These are phyloP conservation scores for Penstemon eatonii DNA, from an alignment of 257 asterid species.

Conservation along the genomic window DNA sequence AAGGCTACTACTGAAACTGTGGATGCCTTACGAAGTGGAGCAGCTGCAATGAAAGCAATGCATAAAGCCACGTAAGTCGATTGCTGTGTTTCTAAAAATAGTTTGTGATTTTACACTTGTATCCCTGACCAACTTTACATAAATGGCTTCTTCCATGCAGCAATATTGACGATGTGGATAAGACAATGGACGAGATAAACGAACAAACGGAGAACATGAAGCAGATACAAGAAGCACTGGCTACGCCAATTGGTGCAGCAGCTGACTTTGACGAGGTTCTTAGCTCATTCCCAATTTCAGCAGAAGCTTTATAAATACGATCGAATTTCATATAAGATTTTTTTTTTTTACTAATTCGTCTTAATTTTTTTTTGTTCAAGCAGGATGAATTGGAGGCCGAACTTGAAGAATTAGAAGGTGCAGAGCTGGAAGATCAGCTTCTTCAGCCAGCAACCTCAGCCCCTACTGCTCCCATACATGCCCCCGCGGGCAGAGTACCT, in stretches of 20 bases:
- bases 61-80: conserved; percentile 68
- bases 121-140: neutral
- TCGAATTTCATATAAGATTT: neutral
- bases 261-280: conserved; percentile 72
- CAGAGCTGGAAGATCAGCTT: conserved; percentile 72
- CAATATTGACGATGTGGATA: conserved; percentile 85
- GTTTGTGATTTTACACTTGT: neutral
- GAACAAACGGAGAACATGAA: conserved; percentile 91
- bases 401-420: conserved; percentile 73
- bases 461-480: conserved; percentile 45
- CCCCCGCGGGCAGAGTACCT: conserved; percentile 44
- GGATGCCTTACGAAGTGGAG: conserved; percentile 68
- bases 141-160: conserved; percentile 35
- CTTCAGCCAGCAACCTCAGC: conserved; percentile 67
- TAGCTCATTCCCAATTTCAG: neutral
- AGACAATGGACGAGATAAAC: conserved; percentile 90
- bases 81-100: neutral
- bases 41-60: conserved; percentile 75
- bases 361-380: conserved; percentile 15
- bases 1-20: conserved; percentile 78
- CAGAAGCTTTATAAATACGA: neutral
- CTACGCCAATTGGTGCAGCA: conserved; percentile 68
- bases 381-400: conserved; percentile 81
- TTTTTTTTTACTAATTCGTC: neutral
- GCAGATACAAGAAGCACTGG: conserved; percentile 78